These are phyloP conservation scores for Beauveria brongniartii DNA, from an alignment of 2,329 filamentous ascomycete genomes.

Conservation along the genomic window DNA sequence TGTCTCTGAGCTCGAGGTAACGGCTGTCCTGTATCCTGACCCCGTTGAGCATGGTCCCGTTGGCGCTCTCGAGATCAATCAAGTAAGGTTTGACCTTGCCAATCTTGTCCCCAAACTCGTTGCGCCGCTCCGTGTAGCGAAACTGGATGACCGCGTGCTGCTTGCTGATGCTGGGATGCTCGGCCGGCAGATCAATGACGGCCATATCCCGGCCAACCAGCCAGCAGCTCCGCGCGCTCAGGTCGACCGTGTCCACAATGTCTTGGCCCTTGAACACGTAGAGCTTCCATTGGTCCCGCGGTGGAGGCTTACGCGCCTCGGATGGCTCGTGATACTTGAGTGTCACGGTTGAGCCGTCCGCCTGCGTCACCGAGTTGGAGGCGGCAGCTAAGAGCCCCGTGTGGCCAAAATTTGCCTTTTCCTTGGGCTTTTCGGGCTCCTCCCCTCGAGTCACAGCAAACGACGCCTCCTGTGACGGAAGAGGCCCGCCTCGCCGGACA, in stretches of 20 bases:
- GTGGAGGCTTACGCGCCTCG: conserved; percentile 80
- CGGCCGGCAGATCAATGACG: conserved; percentile 75
- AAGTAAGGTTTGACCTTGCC: conserved; percentile 79
- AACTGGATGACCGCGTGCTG: conserved; percentile 97
- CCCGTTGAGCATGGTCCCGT: conserved; percentile 79
- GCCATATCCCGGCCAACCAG: conserved; percentile 72
- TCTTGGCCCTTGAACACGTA: conserved; percentile 86
- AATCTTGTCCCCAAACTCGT: conserved; percentile 78
- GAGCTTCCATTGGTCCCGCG: conserved; percentile 74
- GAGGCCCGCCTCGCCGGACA: conserved; percentile 34
- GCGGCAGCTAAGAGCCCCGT: conserved; percentile 81
- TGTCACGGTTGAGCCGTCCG: conserved; percentile 64
- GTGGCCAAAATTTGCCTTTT: conserved; percentile 78
- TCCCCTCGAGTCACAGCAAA: conserved; percentile 44
- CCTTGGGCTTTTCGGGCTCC: conserved; percentile 53
- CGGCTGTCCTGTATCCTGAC: conserved; percentile 64
- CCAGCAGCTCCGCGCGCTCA: conserved; percentile 78
- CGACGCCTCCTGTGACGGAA: conserved; percentile 52
- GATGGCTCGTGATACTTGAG: conserved; percentile 95
- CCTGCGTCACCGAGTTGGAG: conserved; percentile 68
- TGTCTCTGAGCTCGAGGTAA: conserved; percentile 79
- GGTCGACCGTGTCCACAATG: conserved; percentile 71
- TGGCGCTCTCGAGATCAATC: conserved; percentile 88
- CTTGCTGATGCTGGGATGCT: conserved; percentile 89
- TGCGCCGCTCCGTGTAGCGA: conserved; percentile 70